A percentile compares a stretch with the other conserved stretches of the same genome.
phyloP scores from a whole-genome alignment of 129 eudicot genomes.

The Calendula officinalis region DNA sequence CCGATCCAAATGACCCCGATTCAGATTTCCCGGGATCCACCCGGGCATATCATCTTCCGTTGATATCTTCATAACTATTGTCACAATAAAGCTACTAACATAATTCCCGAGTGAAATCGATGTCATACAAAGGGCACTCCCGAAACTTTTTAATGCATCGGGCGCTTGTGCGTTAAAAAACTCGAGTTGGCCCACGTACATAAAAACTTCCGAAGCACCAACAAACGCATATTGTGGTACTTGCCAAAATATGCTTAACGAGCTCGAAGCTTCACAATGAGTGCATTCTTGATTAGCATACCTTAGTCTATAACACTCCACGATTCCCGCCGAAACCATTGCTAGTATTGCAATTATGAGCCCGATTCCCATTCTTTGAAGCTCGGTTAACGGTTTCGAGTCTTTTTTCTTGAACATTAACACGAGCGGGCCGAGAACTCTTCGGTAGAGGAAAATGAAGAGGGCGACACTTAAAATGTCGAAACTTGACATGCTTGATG shows the following conservation, averaged over 20 bases:
- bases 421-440: conserved; percentile 59
- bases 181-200: conserved; percentile 88
- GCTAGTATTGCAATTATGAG: conserved; percentile 72
- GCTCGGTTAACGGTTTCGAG: conserved; percentile 69
- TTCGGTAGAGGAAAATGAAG: conserved; percentile 64
- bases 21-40: conserved; percentile 84
- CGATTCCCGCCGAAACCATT: conserved; percentile 76
- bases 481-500: conserved; percentile 90
- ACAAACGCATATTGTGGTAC: conserved; percentile 76
- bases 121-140: conserved; percentile 91
- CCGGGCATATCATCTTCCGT: conserved; percentile 67
- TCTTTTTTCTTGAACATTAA: conserved; percentile 37
- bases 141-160: conserved; percentile 83
- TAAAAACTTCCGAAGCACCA: conserved; percentile 82
- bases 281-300: conserved; percentile 60
- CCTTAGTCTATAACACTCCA: conserved; percentile 63
- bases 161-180: conserved; percentile 91
- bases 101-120: conserved; percentile 87
- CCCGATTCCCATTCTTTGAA: conserved; percentile 89
- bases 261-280: conserved; percentile 61
- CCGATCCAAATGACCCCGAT: conserved; percentile 72
- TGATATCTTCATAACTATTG: conserved; percentile 73
- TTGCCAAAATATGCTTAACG: conserved; percentile 89
- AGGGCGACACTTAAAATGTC: conserved; percentile 78
- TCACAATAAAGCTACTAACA: conserved; percentile 75